Evolutionary conservation across 2,329 filamentous ascomycete genomes (phyloP), one percentile per base, ranked within the genome.

Genomic region (Parascedosporium putredinis): DNA sequence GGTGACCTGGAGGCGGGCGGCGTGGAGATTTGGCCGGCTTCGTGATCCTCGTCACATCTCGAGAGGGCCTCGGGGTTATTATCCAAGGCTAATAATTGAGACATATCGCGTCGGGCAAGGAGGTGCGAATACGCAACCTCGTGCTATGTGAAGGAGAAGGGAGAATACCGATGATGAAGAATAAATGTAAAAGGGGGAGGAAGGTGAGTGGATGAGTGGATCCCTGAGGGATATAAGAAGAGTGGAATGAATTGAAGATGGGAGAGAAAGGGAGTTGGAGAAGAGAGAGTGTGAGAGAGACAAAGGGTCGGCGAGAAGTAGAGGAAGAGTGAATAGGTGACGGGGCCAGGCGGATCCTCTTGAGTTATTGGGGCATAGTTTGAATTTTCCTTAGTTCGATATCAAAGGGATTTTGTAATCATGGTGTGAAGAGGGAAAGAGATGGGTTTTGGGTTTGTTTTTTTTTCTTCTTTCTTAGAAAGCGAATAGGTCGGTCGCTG

Each of bases 1-100:
- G 68, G 62, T 43, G 71, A 64, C 48, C 64, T 60, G 33, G 64
- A 64, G 47, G 67, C 62, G 50, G 62, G 62, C 31, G 59, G 46
- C 33, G 57, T 57, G 25, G 61, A 57, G 25, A 27, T 25, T 10
- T 52, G 50, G 16, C 46, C 24, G 20, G 46, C 10, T 36, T 45
- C 50, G 31, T 22, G 36, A 23, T 27, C 23, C 9, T 45, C 43
- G 23, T 45, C 27, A 23, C 27, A 23, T 27, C 27, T 45, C n/a
- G 42, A 20, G 27, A 45, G n/a, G 20, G 14, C 25, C 23, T 45
- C 25, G 23, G 24, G 42, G 42, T 10, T 23, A n/a, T 18, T 10
- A 14, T 25, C 20, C 12, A n/a, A n/a, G 22, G 23, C n/a, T 25
- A 14, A 25, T 29, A 25, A 25, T 45, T 45, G 22, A 10, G 33